Evolutionary conservation across 2,329 filamentous ascomycete species (phyloP), one percentile per base, ranked within the genome.

Genomic region (Exophiala viscosa): DNA sequence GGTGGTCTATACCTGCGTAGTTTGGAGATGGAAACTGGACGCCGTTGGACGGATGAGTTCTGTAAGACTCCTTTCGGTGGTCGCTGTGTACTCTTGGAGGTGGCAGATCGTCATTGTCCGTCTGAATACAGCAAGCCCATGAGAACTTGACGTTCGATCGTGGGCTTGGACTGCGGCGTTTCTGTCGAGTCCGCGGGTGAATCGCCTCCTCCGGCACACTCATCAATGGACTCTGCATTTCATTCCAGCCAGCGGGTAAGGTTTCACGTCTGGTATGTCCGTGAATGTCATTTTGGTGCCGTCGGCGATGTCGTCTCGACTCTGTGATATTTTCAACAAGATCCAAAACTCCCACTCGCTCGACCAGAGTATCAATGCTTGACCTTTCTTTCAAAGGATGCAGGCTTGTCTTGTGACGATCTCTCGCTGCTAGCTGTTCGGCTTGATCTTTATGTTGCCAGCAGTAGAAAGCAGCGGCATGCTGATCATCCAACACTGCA

Each of bases 401-500:
- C 3, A 79, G 73, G 67, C 3, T 73, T 74, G 1, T 75, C 74
- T 1, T 76, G 73, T 55, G 71, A 77, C 14, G 75, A 76, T 40
- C 67, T 67, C 7, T 77, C 76, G 52, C 68, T 64, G 60, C 67
- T 66, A 73, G 52, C 10, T 62, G 66, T 48, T 73, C 67, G 2
- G 89, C 89, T 70, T 99, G 93, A 52, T 93, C 89, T 67, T 88
- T 91, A 74, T 99, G 93, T 69, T 96, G 90, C 87, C 88, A 96
- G 76, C 92, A 97, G 72, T 90, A 96, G 45, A 85, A 80, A 58
- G 56, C 69, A 38, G 60, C 63, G 52, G 64, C 67, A 53, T 58
- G 61, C 23, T 61, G 58, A 40, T 65, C 43, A 46, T 62, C 49
- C 10, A 64, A 39, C 11, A 62, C 56, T 1, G 67, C 48, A 59